These are phyloP conservation scores for Patellifolia procumbens DNA, from an alignment of 179 eudicot species.

Conservation along the genomic window DNA sequence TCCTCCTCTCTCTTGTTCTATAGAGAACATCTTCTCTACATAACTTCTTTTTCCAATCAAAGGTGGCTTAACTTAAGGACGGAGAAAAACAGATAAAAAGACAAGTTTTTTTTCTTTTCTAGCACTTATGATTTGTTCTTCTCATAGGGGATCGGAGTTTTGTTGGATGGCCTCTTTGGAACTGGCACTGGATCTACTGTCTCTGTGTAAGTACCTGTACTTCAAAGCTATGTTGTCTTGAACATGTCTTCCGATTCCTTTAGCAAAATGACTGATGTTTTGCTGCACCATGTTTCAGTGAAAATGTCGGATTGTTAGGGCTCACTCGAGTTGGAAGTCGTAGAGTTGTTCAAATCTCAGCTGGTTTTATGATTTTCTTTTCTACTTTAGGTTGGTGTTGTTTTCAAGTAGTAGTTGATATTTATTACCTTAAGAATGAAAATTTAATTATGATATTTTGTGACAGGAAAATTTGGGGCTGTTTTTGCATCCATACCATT, in stretches of 20 bases:
- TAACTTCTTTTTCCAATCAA: too few species aligned
- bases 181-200: constrained; percentile 90
- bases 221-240: background rate
- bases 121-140: constrained; percentile 9
- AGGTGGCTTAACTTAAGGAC: too few species aligned
- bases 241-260: background rate
- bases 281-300: constrained; percentile 48
- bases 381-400: constrained; percentile 71
- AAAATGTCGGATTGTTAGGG: constrained; percentile 94
- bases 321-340: constrained; percentile 98
- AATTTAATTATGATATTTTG: background rate
- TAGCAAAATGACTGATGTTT: background rate
- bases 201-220: constrained; percentile 66
- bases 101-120: background rate
- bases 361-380: constrained; percentile 98
- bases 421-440: background rate
- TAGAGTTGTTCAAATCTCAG: constrained; percentile 96
- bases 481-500: constrained; percentile 97
- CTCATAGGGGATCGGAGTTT: constrained; percentile 82
- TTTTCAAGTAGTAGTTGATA: background rate
- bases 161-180: constrained; percentile 91
- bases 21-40: too few species aligned
- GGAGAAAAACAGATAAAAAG: background rate
- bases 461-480: constrained; percentile 98
- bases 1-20: too few species aligned